Percentiles rank a stretch among this genome's conserved stretches.
Evolutionary conservation across 2,329 filamentous ascomycete genomes (phyloP).

Genomic region (Camptophora hylomeconis): DNA sequence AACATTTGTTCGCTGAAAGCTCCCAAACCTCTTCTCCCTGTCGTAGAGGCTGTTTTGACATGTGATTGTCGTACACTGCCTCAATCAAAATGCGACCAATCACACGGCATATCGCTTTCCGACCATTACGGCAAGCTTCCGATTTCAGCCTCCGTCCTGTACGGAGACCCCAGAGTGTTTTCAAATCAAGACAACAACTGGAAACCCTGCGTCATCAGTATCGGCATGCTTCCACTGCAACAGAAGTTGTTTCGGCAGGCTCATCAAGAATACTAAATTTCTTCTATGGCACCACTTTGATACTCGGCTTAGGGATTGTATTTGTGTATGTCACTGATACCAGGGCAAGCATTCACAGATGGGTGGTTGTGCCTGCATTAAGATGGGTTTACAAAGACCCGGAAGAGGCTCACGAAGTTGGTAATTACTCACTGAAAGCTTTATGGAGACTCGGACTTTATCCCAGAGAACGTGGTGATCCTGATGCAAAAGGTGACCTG

Average conservation of each 20-base stretch:
- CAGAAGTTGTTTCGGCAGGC: conserved; percentile 16
- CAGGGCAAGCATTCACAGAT: conserved; percentile 56
- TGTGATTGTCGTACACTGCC: no score
- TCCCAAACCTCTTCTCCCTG: no score
- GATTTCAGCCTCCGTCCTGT: neutral
- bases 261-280: conserved; percentile 35
- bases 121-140: neutral
- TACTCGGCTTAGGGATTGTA: conserved; percentile 33
- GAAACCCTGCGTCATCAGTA: neutral
- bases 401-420: conserved; percentile 82
- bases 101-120: neutral
- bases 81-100: neutral
- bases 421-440: conserved; percentile 56
- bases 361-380: conserved; percentile 41
- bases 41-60: no score
- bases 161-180: neutral
- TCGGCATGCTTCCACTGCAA: conserved; percentile 15
- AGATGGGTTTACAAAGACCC: conserved; percentile 31
- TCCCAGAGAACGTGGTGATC: conserved; percentile 64
- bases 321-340: conserved; percentile 67
- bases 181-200: neutral
- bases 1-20: no score
- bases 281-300: conserved; percentile 41
- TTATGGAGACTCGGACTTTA: conserved; percentile 65
- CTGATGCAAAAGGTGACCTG: conserved; percentile 40